These are phyloP conservation scores for Coix lacrymajobi DNA, from an alignment of 176 grass and related monocot genomes.

Conservation along the genomic window DNA sequence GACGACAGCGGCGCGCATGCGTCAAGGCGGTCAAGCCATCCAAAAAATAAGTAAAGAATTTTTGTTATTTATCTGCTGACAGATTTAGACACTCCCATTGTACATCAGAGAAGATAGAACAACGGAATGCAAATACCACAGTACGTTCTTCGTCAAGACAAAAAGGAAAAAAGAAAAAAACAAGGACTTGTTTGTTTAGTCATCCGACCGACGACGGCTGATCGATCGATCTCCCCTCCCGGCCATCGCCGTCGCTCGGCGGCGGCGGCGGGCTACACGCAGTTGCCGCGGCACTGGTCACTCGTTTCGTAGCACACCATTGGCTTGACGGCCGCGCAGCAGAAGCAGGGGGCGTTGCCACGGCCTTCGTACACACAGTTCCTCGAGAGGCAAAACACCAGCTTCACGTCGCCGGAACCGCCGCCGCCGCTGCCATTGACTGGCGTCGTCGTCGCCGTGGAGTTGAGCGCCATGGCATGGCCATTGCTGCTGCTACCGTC, in stretches of 20 bases:
- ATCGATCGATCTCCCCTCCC: not conserved
- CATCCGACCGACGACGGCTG: no score
- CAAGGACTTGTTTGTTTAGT: no score
- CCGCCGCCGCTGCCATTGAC: not conserved
- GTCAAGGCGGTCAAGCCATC: no score
- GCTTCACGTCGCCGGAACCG: not conserved
- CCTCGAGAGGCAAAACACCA: not conserved
- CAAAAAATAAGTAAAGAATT: no score
- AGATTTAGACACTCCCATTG: no score
- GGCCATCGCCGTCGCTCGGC: no score
- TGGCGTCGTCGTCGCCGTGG: not conserved
- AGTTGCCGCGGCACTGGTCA: not conserved
- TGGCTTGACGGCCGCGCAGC: not conserved
- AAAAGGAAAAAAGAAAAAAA: no score
- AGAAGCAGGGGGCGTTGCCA: not conserved
- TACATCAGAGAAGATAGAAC: not conserved
- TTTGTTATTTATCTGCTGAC: no score
- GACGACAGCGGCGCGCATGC: no score
- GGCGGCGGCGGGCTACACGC: not conserved
- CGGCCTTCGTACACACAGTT: not conserved
- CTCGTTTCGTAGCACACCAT: not conserved
- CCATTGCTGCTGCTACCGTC: not conserved
- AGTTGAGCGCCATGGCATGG: not conserved
- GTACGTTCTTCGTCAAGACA: no score
- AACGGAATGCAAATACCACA: no score